Conservation (phyloP, 1,284 basidiomycete genomes). For the Irpex sp. region DNA sequence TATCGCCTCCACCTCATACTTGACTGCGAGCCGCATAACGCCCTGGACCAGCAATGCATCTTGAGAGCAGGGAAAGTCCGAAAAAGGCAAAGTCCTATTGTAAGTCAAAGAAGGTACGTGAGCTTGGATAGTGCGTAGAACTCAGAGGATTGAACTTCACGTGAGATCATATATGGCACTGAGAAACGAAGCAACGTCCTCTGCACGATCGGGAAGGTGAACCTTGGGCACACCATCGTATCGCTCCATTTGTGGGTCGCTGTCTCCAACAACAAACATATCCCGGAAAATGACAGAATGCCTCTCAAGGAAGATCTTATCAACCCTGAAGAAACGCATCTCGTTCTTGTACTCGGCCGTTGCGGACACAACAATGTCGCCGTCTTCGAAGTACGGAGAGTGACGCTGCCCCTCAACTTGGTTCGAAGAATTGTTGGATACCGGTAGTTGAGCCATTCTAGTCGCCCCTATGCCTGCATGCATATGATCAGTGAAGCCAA, state of each 20-base stretch:
- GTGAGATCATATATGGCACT: slow-evolving; percentile 5
- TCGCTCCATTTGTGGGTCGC: not conserved
- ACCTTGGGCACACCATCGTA: slow-evolving; percentile 7
- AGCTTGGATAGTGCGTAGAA: too few relatives aligned
- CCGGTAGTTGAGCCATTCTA: too few relatives aligned
- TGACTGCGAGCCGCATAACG: not conserved
- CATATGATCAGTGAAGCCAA: too few relatives aligned
- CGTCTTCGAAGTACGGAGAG: slow-evolving; percentile 8
- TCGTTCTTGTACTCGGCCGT: not conserved
- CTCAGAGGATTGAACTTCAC: too few relatives aligned
- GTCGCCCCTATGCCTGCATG: too few relatives aligned
- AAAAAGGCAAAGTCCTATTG: not conserved
- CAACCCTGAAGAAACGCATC: slow-evolving; percentile 6
- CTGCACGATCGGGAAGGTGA: not conserved
- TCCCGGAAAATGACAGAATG: slow-evolving; percentile 7
- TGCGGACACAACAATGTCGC: slow-evolving; percentile 7
- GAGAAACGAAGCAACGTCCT: slow-evolving; percentile 7
- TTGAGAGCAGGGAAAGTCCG: not conserved
- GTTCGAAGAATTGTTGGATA: not conserved
- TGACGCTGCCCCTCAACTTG: not conserved
- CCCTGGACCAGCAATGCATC: not conserved
- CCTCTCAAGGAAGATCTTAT: slow-evolving; percentile 8
- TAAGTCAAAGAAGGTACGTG: too few relatives aligned
- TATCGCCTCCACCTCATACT: not conserved
- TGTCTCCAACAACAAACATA: slow-evolving; percentile 2